phyloP scores from a whole-genome alignment of 345 rosid genomes.

The Diplotaxis tenuifolia region DNA sequence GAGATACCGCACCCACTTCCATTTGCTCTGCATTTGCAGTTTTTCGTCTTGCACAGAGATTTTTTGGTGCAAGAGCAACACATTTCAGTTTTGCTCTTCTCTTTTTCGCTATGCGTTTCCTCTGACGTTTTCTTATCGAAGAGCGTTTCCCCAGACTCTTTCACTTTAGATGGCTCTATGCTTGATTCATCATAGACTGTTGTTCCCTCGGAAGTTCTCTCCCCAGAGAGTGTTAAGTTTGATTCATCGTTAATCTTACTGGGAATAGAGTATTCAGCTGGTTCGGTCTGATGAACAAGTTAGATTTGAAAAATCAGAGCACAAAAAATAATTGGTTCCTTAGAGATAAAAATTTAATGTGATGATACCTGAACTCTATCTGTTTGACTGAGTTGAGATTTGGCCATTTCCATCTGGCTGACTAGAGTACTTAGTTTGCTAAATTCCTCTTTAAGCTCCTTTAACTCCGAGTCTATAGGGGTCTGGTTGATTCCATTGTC shows the following conservation, averaged over 20 bases:
- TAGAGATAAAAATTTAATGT: neutral
- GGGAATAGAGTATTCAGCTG: constrained; percentile 43
- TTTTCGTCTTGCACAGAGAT: constrained; percentile 74
- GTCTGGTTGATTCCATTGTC: constrained; percentile 50
- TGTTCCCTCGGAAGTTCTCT: constrained; percentile 41
- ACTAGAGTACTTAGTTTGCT: constrained; percentile 52
- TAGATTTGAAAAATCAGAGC: constrained; percentile 4
- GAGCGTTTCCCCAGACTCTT: constrained; percentile 39
- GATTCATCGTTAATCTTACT: constrained; percentile 34
- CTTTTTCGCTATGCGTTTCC: constrained; percentile 25
- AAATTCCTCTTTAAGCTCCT: constrained; percentile 68
- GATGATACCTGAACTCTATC: constrained; percentile 42
- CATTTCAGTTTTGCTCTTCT: constrained; percentile 32
- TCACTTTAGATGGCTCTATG: constrained; percentile 29
- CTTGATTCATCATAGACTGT: constrained; percentile 3
- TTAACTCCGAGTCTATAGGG: constrained; percentile 59
- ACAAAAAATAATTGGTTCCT: neutral
- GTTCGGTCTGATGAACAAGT: constrained; percentile 44
- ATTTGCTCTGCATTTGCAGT: constrained; percentile 70
- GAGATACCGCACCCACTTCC: constrained; percentile 64
- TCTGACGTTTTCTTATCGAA: constrained; percentile 41
- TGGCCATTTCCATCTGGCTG: constrained; percentile 61
- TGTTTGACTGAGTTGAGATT: constrained; percentile 44
- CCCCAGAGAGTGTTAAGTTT: constrained; percentile 22
- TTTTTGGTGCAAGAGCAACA: constrained; percentile 82